A percentile compares a stretch with the other conserved stretches of the same genome.
phyloP scores from a whole-genome alignment of 2,329 filamentous ascomycete species.

The Penicillium sp. region DNA sequence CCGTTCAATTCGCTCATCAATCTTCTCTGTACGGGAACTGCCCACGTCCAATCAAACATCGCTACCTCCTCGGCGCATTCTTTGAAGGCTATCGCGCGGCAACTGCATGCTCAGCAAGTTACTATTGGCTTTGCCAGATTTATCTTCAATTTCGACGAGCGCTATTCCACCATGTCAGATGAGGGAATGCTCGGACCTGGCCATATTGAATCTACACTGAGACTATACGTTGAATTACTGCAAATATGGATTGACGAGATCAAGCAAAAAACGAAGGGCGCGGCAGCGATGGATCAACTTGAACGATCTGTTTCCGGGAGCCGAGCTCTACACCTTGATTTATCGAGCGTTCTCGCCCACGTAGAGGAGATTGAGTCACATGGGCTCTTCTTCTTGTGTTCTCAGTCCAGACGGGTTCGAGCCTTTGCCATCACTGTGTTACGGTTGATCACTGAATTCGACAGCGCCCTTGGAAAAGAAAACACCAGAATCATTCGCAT shows the following conservation, averaged over 20 bases:
- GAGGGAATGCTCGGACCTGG: constrained; percentile 91
- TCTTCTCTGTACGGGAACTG: constrained; percentile 90
- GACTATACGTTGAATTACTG: constrained; percentile 87
- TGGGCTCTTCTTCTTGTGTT: constrained; percentile 94
- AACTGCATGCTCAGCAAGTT: constrained; percentile 90
- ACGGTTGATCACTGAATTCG: constrained; percentile 89
- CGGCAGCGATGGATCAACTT: constrained; percentile 61
- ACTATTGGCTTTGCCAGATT: constrained; percentile 95
- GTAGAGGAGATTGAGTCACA: constrained; percentile 97
- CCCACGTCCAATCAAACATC: constrained; percentile 90
- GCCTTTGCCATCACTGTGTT: constrained; percentile 90
- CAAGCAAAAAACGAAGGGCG: constrained; percentile 76
- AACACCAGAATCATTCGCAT: constrained; percentile 85
- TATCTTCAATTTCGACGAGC: constrained; percentile 97
- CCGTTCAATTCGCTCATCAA: constrained; percentile 94
- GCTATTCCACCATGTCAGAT: constrained; percentile 96
- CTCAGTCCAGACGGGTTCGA: constrained; percentile 85
- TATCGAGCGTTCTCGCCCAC: constrained; percentile 85
- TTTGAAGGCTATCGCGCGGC: constrained; percentile 89
- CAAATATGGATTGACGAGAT: constrained; percentile 99
- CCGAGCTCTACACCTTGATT: constrained; percentile 73
- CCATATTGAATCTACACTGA: constrained; percentile 91
- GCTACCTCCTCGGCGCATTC: constrained; percentile 89
- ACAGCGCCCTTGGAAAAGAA: constrained; percentile 78
- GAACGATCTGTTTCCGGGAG: constrained; percentile 66